Evolutionary conservation across 129 eudicot species (phyloP).

Genomic region (Rutidosis leptorrhynchoides): DNA sequence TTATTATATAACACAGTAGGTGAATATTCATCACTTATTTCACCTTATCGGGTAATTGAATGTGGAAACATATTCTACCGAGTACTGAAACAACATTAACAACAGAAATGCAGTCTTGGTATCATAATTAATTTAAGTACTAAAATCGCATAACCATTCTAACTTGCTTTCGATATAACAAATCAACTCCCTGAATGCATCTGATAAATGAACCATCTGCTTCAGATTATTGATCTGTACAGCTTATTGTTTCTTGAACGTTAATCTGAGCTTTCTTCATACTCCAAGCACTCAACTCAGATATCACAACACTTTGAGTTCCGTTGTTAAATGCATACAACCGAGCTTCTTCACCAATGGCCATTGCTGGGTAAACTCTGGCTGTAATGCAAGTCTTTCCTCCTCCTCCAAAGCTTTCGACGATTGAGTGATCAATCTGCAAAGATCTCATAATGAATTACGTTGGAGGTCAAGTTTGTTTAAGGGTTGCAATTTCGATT

Average conservation of each 20-base stretch:
- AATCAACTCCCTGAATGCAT: not conserved
- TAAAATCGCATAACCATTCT: conserved; percentile 9
- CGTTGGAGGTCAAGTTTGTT: not conserved
- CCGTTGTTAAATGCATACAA: conserved; percentile 50
- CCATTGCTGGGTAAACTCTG: conserved; percentile 64
- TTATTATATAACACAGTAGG: not conserved
- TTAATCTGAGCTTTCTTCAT: conserved; percentile 38
- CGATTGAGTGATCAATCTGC: conserved; percentile 68
- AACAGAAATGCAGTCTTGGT: not conserved
- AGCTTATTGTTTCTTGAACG: conserved; percentile 18
- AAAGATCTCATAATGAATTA: not conserved
- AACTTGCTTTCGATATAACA: not conserved
- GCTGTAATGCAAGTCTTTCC: conserved; percentile 66
- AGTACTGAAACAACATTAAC: not conserved
- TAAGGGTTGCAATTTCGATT: not conserved
- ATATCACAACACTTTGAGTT: conserved; percentile 30
- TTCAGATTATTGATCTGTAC: conserved; percentile 16
- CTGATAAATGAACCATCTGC: not conserved
- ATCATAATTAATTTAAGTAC: not conserved
- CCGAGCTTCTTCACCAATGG: conserved; percentile 37
- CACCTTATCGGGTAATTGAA: not conserved
- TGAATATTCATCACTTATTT: not conserved
- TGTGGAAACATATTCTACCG: not conserved
- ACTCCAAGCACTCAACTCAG: conserved; percentile 35
- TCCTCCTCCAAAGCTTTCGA: conserved; percentile 67